Conservation (phyloP, 208 protist species). For the Leishmania tarentolae region DNA sequence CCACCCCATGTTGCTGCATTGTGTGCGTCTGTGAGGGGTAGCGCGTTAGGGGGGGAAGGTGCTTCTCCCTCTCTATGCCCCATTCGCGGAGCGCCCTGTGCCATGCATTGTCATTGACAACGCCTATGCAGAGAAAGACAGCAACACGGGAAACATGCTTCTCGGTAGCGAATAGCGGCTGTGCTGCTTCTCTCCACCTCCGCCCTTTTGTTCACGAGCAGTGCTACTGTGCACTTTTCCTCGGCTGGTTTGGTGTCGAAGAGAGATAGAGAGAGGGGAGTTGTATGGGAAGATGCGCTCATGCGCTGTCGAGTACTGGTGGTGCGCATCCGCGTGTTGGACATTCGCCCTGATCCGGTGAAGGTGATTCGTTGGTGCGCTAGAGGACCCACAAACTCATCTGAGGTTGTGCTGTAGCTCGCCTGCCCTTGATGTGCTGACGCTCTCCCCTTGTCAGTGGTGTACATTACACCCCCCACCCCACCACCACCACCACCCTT, state of each 20-base stretch:
- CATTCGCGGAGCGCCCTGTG: too few species aligned
- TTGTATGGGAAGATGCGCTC: background rate
- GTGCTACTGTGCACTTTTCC: background rate
- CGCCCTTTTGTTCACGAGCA: background rate
- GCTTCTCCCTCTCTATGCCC: background rate
- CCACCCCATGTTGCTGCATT: background rate
- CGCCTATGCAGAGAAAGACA: background rate
- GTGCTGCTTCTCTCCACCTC: background rate
- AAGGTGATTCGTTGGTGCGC: background rate
- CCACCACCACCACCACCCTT: background rate
- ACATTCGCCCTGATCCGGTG: background rate
- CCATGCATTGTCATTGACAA: too few species aligned
- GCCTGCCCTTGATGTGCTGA: background rate
- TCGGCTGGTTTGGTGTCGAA: background rate
- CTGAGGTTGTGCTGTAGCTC: background rate
- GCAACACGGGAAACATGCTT: too few species aligned
- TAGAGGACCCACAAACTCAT: background rate
- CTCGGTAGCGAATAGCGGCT: too few species aligned
- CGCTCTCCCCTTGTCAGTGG: background rate
- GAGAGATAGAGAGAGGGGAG: background rate
- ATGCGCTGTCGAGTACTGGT: background rate
- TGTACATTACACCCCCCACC: background rate
- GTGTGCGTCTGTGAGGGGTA: background rate
- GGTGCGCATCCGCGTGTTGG: background rate
- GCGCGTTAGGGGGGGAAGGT: background rate